These are phyloP conservation scores for Chaetomidium leptoderma DNA, from an alignment of 495 filamentous ascomycete species.

Conservation along the genomic window DNA sequence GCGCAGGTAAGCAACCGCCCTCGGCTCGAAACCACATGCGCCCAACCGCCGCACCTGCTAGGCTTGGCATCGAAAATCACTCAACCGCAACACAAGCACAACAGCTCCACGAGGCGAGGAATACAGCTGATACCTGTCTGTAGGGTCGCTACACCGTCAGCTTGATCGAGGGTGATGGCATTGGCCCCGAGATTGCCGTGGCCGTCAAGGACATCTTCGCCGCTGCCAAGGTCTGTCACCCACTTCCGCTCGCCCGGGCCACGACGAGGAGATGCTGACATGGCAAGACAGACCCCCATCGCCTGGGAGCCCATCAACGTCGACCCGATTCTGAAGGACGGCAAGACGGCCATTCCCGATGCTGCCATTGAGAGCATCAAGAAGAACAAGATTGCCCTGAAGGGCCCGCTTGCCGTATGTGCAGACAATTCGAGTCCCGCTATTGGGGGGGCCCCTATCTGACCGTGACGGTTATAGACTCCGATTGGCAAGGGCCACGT, in stretches of 20 bases:
- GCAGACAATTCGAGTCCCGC: neutral
- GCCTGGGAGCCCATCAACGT: slow-evolving; percentile 98
- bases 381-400: slow-evolving; percentile 91
- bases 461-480: slow-evolving; percentile 57
- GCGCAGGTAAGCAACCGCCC: slow-evolving; percentile 63
- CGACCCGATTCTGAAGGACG: slow-evolving; percentile 84
- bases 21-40: neutral
- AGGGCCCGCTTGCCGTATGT: slow-evolving; percentile 91
- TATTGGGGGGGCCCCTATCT: slow-evolving; percentile 11
- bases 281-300: slow-evolving; percentile 65
- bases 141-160: slow-evolving; percentile 94
- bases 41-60: slow-evolving; percentile 10
- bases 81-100: slow-evolving; percentile 29
- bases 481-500: slow-evolving; percentile 98
- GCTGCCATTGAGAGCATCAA: slow-evolving; percentile 85
- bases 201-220: slow-evolving; percentile 97
- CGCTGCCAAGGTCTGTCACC: slow-evolving; percentile 73
- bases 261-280: slow-evolving; percentile 4
- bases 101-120: slow-evolving; percentile 1
- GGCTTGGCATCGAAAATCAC: slow-evolving; percentile 40
- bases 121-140: slow-evolving; percentile 18
- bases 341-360: slow-evolving; percentile 83
- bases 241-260: slow-evolving; percentile 21
- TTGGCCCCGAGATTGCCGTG: slow-evolving; percentile 94
- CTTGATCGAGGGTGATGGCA: slow-evolving; percentile 97